A percentile compares a stretch with the other conserved stretches of the same genome.
Evolutionary conservation across 192 early-diverging fungal genomes (phyloP).

Genomic region (Entomortierella lignicola): DNA sequence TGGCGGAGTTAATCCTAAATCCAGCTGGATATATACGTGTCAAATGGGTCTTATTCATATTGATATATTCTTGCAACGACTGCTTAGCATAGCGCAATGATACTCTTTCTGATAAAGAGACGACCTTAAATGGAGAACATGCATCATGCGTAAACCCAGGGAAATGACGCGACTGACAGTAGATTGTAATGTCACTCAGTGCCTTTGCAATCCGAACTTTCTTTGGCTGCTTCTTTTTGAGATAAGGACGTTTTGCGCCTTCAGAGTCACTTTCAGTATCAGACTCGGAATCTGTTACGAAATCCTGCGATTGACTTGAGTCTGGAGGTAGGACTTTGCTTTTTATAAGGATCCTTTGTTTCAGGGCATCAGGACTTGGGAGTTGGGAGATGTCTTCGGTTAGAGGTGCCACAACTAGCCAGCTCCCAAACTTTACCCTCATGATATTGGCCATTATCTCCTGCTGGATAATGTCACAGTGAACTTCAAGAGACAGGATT

Average conservation of each 20-base stretch:
- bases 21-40: constrained; percentile 86
- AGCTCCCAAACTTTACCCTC: constrained; percentile 72
- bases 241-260: constrained; percentile 17
- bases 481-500: constrained; percentile 86
- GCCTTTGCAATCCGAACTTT: constrained; percentile 62
- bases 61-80: constrained; percentile 62
- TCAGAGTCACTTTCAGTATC: constrained; percentile 53
- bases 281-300: constrained; percentile 54
- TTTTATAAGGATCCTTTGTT: constrained; percentile 81
- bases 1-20: constrained; percentile 82
- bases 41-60: constrained; percentile 69
- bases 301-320: constrained; percentile 19
- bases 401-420: constrained; percentile 65
- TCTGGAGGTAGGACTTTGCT: constrained; percentile 57
- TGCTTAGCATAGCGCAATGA: constrained; percentile 66
- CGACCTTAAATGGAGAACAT: constrained; percentile 61
- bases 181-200: constrained; percentile 68
- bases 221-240: constrained; percentile 45
- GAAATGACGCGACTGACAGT: constrained; percentile 73
- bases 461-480: constrained; percentile 83
- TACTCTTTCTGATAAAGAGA: constrained; percentile 80
- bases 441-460: constrained; percentile 79
- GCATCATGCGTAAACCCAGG: constrained; percentile 65
- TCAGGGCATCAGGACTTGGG: constrained; percentile 80
- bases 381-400: constrained; percentile 54